These are phyloP conservation scores for Saururus chinensis DNA, from an alignment of 164 flowering plant species.

Conservation along the genomic window DNA sequence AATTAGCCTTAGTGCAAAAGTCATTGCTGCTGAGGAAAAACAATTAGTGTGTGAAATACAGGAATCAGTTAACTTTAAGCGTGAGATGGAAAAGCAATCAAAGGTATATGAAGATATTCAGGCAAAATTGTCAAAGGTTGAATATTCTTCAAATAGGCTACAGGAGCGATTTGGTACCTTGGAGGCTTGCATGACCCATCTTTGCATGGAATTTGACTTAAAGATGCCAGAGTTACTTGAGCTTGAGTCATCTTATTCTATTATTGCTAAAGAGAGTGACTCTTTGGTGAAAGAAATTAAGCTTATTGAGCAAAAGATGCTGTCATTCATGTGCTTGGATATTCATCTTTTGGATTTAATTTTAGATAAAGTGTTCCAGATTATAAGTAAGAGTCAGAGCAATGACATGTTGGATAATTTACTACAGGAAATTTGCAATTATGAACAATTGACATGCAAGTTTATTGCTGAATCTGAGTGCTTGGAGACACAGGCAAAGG, in stretches of 20 bases:
- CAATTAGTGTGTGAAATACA: conserved; percentile 19
- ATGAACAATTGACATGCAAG: conserved; percentile 18
- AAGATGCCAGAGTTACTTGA: conserved; percentile 26
- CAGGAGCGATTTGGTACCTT: conserved; percentile 25
- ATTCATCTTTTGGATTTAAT: conserved; percentile 17
- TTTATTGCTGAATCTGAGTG: conserved; percentile 35
- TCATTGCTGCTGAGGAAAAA: conserved; percentile 29
- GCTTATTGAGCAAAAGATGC: conserved; percentile 17
- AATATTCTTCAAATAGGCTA: conserved; percentile 19
- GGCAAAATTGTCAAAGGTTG: conserved; percentile 28
- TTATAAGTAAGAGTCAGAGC: conserved; percentile 12
- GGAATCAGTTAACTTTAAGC: conserved; percentile 21
- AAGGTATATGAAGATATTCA: conserved; percentile 31
- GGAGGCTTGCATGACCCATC: conserved; percentile 30
- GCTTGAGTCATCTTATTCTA: conserved; percentile 28
- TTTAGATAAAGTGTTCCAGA: conserved; percentile 16
- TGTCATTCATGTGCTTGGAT: conserved; percentile 14
- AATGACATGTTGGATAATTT: conserved; percentile 19
- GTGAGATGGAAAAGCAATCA: conserved; percentile 27
- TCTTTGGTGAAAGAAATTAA: conserved; percentile 28
- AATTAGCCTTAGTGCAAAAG: not conserved
- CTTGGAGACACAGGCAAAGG: conserved; percentile 32
- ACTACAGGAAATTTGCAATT: conserved; percentile 28
- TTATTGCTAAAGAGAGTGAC: conserved; percentile 29
- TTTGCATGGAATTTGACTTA: conserved; percentile 28